phyloP scores from a whole-genome alignment of 495 filamentous ascomycete genomes.

The Xylaria bambusicola region DNA sequence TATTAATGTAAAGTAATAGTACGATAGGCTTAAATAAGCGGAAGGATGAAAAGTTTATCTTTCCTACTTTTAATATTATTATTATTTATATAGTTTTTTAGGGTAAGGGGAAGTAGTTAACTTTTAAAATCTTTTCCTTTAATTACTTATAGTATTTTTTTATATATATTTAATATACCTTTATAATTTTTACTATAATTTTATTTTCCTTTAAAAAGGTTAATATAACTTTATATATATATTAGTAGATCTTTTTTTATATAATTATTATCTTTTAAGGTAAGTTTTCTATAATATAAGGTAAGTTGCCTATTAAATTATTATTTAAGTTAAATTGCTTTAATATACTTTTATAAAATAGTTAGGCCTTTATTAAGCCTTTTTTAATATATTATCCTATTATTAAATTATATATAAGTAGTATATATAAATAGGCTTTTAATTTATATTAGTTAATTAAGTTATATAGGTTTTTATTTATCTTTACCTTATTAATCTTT shows the following conservation, averaged over 20 bases:
- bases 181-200: slow-evolving; percentile 1
- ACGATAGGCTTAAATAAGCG: background rate
- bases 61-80: slow-evolving; percentile 7
- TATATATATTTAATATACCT: slow-evolving; percentile 2
- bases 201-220: slow-evolving; percentile 1
- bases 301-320: background rate
- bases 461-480: slow-evolving; percentile 1
- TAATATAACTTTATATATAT: slow-evolving; percentile 7
- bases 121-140: slow-evolving; percentile 1
- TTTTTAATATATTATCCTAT: background rate
- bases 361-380: background rate
- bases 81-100: background rate
- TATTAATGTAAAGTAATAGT: background rate
- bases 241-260: background rate
- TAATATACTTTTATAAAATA: slow-evolving; percentile 9
- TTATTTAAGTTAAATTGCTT: background rate
- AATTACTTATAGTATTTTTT: background rate
- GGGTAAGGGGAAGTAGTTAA: background rate
- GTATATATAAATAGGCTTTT: background rate
- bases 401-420: background rate
- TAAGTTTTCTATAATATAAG: background rate
- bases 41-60: slow-evolving; percentile 3
- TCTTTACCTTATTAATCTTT: background rate
- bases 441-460: background rate
- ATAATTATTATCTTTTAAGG: background rate